Conservation (phyloP, 1,139 yeast genomes). For the Candida sp. region DNA sequence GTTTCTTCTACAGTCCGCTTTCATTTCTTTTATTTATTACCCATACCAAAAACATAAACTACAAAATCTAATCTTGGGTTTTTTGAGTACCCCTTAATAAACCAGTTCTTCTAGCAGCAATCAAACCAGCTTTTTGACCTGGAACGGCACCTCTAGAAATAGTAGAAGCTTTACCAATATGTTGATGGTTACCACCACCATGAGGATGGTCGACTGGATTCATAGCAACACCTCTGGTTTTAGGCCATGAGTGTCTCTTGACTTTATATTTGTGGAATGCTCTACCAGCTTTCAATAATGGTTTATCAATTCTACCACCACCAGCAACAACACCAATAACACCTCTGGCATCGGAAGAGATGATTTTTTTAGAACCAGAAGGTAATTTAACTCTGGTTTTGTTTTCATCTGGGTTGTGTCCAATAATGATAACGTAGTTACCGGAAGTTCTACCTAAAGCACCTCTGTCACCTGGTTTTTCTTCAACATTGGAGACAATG, state of each 20-base stretch:
- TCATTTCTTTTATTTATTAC: neutral
- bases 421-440: conserved; percentile 97
- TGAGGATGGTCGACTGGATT: conserved; percentile 99
- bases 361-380: conserved; percentile 97
- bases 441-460: conserved; percentile 99
- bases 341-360: conserved; percentile 97
- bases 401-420: conserved; percentile 99
- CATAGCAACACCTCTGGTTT: conserved; percentile 99
- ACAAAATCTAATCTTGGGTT: conserved; percentile 69
- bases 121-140: conserved; percentile 99
- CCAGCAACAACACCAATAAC: conserved; percentile 99
- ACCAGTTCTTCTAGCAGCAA: conserved; percentile 99
- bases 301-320: conserved; percentile 99
- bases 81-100: conserved; percentile 99
- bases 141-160: conserved; percentile 99
- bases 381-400: conserved; percentile 99
- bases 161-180: conserved; percentile 99
- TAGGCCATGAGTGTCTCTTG: conserved; percentile 99
- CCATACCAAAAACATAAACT: neutral
- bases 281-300: conserved; percentile 99
- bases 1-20: no score
- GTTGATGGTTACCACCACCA: conserved; percentile 99
- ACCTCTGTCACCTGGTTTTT: conserved; percentile 99
- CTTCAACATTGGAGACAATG: conserved; percentile 97
- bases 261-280: conserved; percentile 99